Conservation (phyloP, 768 basidiomycete species). For the Pleurotus salmoneostramineus region DNA sequence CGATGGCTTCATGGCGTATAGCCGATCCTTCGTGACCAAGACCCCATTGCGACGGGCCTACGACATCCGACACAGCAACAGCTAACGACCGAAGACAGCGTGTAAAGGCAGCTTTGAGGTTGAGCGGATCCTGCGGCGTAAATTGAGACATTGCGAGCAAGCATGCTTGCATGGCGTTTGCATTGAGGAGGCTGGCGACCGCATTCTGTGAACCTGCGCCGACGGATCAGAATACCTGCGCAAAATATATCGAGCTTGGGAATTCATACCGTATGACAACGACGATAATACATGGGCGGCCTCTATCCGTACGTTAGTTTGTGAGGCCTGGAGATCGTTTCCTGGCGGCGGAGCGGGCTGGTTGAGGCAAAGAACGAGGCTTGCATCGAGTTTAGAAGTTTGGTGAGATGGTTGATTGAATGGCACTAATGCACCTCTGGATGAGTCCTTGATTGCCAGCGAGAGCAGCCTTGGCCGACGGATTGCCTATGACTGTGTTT, state of each 20-base stretch:
- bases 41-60: conserved; percentile 70
- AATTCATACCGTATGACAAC: conserved; percentile 54
- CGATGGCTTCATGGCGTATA: conserved; percentile 46
- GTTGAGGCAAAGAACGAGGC: conserved; percentile 62
- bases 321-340: conserved; percentile 28
- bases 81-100: conserved; percentile 62
- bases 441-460: conserved; percentile 56
- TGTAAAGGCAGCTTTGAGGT: conserved; percentile 53
- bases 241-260: neutral
- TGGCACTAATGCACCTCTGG: conserved; percentile 36
- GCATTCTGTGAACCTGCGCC: conserved; percentile 56
- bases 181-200: conserved; percentile 50
- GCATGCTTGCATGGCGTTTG: conserved; percentile 56
- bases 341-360: conserved; percentile 18
- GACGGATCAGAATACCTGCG: no score
- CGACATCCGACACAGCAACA: conserved; percentile 57
- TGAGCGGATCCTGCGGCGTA: conserved; percentile 27
- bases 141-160: conserved; percentile 58
- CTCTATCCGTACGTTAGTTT: conserved; percentile 59
- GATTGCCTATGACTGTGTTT: conserved; percentile 78
- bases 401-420: conserved; percentile 4
- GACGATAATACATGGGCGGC: conserved; percentile 76
- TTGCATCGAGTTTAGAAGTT: conserved; percentile 19
- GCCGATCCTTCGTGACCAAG: conserved; percentile 40
- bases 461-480: conserved; percentile 59